phyloP scores from a whole-genome alignment of 441 rosid genomes.

The Arabidopsis hybrid region DNA sequence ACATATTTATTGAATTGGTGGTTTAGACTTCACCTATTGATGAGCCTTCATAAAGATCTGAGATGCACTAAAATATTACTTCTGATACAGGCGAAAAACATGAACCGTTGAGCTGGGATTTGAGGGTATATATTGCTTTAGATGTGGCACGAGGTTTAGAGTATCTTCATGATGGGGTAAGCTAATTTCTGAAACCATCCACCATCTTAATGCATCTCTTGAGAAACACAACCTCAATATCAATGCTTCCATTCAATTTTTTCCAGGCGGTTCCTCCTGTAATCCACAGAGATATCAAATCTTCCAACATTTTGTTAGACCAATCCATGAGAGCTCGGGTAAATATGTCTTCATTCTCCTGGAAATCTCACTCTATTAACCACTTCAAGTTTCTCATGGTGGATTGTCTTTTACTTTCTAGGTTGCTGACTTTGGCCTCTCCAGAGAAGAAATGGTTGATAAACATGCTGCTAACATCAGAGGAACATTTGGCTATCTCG shows the following conservation, averaged over 20 bases:
- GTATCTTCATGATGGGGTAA: slow-evolving; percentile 99
- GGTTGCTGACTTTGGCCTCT: slow-evolving; percentile 99
- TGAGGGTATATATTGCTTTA: slow-evolving; percentile 82
- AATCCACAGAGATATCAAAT: slow-evolving; percentile 92
- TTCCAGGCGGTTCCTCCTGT: slow-evolving; percentile 97
- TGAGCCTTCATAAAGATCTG: too few relatives aligned
- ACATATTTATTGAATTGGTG: too few relatives aligned
- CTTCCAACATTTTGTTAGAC: slow-evolving; percentile 93
- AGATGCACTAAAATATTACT: too few relatives aligned
- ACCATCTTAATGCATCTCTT: slow-evolving; percentile 25
- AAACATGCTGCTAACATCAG: slow-evolving; percentile 76
- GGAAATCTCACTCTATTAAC: not conserved
- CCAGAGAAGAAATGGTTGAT: slow-evolving; percentile 94
- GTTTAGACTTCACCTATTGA: too few relatives aligned
- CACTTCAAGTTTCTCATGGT: slow-evolving; percentile 2
- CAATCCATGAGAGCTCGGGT: slow-evolving; percentile 98
- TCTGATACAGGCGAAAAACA: slow-evolving; percentile 58
- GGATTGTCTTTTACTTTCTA: slow-evolving; percentile 32
- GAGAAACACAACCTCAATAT: not conserved
- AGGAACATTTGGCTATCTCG: slow-evolving; percentile 97
- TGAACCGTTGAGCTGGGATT: slow-evolving; percentile 79
- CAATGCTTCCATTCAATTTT: not conserved
- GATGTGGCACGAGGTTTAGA: slow-evolving; percentile 96
- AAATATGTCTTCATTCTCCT: slow-evolving; percentile 9
- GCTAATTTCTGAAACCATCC: slow-evolving; percentile 8